Evolutionary conservation across 106 monocot species (phyloP).

Genomic region (Phalaenopsis equestris): DNA sequence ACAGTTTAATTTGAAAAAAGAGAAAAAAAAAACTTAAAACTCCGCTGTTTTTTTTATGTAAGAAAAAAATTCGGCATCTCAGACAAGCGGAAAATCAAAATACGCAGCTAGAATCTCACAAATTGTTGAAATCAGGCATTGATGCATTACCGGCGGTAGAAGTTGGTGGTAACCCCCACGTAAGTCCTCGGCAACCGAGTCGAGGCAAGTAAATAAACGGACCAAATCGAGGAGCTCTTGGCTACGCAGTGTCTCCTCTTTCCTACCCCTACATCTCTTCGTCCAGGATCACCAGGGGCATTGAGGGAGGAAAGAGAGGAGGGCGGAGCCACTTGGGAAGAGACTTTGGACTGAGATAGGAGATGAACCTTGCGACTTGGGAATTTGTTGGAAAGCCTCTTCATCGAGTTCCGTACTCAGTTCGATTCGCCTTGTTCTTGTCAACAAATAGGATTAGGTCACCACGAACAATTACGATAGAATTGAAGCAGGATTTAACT

Average conservation of each 20-base stretch:
- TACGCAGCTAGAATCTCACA: background rate
- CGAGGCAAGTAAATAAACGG: constrained; percentile 56
- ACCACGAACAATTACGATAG: too few species aligned
- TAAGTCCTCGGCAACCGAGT: constrained; percentile 43
- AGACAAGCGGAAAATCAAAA: background rate
- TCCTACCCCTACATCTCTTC: background rate
- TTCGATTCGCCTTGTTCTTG: too few species aligned
- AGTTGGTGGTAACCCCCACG: constrained; percentile 66
- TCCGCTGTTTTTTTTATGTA: background rate
- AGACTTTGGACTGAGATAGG: background rate
- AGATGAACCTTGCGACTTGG: background rate
- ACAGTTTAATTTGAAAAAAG: background rate
- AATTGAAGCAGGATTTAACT: too few species aligned
- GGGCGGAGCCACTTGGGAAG: background rate
- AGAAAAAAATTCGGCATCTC: too few species aligned
- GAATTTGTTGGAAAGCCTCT: background rate
- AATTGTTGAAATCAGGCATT: background rate
- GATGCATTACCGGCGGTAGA: constrained; percentile 42
- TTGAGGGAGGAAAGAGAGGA: background rate
- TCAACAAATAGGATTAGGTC: too few species aligned
- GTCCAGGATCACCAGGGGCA: background rate
- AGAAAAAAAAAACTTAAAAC: background rate
- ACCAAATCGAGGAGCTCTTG: constrained; percentile 22
- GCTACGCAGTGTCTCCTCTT: background rate
- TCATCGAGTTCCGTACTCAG: background rate